Evolutionary conservation across 805 yeast genomes (phyloP).

Genomic region (Scheffersomyces coipomensis): DNA sequence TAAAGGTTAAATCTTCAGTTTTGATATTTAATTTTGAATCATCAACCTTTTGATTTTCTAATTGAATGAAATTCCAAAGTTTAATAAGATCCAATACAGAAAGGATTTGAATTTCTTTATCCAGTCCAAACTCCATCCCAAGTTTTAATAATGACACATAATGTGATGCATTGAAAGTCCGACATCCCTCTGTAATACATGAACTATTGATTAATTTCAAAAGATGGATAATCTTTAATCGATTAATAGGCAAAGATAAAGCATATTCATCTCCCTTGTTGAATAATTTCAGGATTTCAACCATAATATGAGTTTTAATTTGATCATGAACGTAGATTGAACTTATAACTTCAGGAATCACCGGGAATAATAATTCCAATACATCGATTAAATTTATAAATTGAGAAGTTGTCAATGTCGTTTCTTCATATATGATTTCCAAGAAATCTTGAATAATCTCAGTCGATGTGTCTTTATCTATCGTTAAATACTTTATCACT

Average conservation of each 20-base stretch:
- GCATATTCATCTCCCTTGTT: neutral
- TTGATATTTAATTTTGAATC: slow-evolving; percentile 4
- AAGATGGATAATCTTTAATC: slow-evolving; percentile 16
- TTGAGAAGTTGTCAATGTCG: slow-evolving; percentile 3
- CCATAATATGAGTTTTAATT: slow-evolving; percentile 14
- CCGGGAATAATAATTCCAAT: slow-evolving; percentile 25
- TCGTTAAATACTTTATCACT: slow-evolving; percentile 17
- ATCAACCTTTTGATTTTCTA: slow-evolving; percentile 5
- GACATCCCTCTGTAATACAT: slow-evolving; percentile 50
- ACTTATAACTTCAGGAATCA: slow-evolving; percentile 20
- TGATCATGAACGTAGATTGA: slow-evolving; percentile 19
- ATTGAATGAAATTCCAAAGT: slow-evolving; percentile 51
- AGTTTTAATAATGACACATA: slow-evolving; percentile 41
- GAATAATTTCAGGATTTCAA: slow-evolving; percentile 4
- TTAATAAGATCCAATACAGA: slow-evolving; percentile 52
- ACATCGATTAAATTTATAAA: slow-evolving; percentile 20
- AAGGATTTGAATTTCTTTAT: slow-evolving; percentile 22
- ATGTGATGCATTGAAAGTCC: slow-evolving; percentile 45
- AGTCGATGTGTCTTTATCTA: slow-evolving; percentile 10
- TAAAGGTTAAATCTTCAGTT: slow-evolving; percentile 8
- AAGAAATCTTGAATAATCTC: slow-evolving; percentile 20
- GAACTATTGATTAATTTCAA: slow-evolving; percentile 28
- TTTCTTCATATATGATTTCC: slow-evolving; percentile 16
- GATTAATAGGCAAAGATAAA: slow-evolving; percentile 9
- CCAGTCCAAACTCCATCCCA: slow-evolving; percentile 21